Conservation (phyloP, 371 early-diverging fungal species). For the Thermomucor indicae-seudaticae region DNA sequence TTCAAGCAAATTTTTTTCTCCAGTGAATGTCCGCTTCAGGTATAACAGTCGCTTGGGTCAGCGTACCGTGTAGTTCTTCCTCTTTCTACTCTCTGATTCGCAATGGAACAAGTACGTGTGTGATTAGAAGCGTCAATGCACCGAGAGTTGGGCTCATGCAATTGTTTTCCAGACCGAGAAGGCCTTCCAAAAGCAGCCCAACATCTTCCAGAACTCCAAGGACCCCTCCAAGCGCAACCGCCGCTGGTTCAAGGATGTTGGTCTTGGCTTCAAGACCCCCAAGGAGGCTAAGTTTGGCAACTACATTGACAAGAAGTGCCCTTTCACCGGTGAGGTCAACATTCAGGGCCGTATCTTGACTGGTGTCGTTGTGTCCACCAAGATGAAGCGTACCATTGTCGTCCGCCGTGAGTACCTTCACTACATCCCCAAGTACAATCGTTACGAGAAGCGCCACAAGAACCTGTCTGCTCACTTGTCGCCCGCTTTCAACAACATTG, state of each 20-base stretch:
- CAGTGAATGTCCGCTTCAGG: too few relatives aligned
- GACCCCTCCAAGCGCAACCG: slow-evolving; percentile 69
- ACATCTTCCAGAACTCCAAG: slow-evolving; percentile 95
- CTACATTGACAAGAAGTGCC: slow-evolving; percentile 99
- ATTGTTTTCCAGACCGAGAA: slow-evolving; percentile 85
- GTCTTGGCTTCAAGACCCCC: slow-evolving; percentile 99
- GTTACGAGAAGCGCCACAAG: slow-evolving; percentile 99
- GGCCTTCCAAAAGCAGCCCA: slow-evolving; percentile 97
- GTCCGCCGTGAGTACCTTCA: slow-evolving; percentile 99
- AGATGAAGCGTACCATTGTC: slow-evolving; percentile 99
- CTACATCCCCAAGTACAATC: slow-evolving; percentile 99
- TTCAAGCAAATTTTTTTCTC: too few relatives aligned
- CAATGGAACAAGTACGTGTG: too few relatives aligned
- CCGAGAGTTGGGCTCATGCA: too few relatives aligned
- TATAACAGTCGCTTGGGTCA: too few relatives aligned
- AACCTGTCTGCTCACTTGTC: slow-evolving; percentile 99
- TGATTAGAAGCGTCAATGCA: too few relatives aligned
- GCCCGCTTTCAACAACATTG: slow-evolving; percentile 97
- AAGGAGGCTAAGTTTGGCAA: slow-evolving; percentile 94
- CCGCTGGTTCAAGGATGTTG: slow-evolving; percentile 98
- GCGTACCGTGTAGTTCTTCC: too few relatives aligned
- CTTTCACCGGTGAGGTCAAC: slow-evolving; percentile 98
- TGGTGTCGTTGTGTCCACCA: slow-evolving; percentile 96
- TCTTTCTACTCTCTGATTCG: too few relatives aligned
- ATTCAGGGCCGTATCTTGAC: slow-evolving; percentile 99